phyloP scores from a whole-genome alignment of 495 filamentous ascomycete genomes.

The Rusavskia elegans region DNA sequence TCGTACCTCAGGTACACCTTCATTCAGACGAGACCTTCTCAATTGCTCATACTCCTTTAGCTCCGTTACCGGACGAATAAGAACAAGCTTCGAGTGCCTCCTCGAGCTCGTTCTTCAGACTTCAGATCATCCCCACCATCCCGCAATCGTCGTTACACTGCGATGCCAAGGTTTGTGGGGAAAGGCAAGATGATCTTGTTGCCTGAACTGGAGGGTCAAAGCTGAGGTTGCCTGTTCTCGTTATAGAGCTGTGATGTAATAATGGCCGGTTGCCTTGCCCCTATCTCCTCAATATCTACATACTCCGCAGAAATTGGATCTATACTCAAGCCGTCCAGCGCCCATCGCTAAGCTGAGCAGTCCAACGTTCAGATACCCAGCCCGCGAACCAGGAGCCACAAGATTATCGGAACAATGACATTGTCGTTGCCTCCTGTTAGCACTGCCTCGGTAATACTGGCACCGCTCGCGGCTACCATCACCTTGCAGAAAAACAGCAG shows the following conservation, averaged over 20 bases:
- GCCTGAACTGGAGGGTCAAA: not conserved
- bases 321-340: not conserved
- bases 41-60: no score
- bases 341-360: not conserved
- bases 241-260: not conserved
- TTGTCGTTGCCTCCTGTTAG: slow-evolving; percentile 98
- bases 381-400: slow-evolving; percentile 80
- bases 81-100: no score
- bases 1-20: no score
- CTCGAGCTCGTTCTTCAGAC: no score
- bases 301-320: not conserved
- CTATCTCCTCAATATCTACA: not conserved
- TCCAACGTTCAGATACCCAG: slow-evolving; percentile 39
- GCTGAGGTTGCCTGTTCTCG: not conserved
- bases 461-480: slow-evolving; percentile 53
- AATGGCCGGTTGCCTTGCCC: not conserved
- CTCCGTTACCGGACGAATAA: no score
- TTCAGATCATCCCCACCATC: no score
- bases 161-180: not conserved
- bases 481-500: slow-evolving; percentile 37
- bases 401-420: slow-evolving; percentile 85
- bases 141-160: not conserved
- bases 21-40: no score
- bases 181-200: not conserved
- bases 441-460: slow-evolving; percentile 87